These are phyloP conservation scores for Moesziomyces sp. DNA, from an alignment of 1,284 basidiomycete genomes.

Conservation along the genomic window DNA sequence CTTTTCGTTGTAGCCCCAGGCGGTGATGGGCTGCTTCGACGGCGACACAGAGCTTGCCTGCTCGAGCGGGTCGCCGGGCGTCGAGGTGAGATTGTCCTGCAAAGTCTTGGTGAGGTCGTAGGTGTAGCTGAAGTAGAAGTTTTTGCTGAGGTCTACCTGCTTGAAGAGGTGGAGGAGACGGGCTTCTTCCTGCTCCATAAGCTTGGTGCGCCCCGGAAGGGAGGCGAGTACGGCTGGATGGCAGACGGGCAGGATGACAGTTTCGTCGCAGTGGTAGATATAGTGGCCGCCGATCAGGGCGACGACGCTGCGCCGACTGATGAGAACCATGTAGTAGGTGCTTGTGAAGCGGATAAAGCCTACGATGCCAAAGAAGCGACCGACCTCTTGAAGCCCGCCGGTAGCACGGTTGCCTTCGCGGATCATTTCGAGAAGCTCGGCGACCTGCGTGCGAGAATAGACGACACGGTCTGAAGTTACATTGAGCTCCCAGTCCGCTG, in stretches of 20 bases:
- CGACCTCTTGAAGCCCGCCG: constrained; percentile 84
- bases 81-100: constrained; percentile 85
- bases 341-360: constrained; percentile 68
- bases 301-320: constrained; percentile 89
- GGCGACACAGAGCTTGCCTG: constrained; percentile 64
- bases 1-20: constrained; percentile 80
- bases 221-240: constrained; percentile 52
- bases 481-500: constrained; percentile 57
- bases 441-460: constrained; percentile 89
- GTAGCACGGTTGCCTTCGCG: constrained; percentile 90
- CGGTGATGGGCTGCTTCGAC: constrained; percentile 39
- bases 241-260: constrained; percentile 78
- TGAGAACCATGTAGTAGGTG: constrained; percentile 71
- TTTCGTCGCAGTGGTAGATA: constrained; percentile 94
- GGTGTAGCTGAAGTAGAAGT: constrained; percentile 98
- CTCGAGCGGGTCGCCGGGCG: constrained; percentile 40
- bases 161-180: constrained; percentile 89
- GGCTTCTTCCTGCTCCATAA: constrained; percentile 60
- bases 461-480: constrained; percentile 68
- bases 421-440: constrained; percentile 88
- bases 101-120: constrained; percentile 96
- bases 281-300: constrained; percentile 96
- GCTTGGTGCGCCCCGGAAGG: constrained; percentile 56
- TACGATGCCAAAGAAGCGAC: constrained; percentile 73
- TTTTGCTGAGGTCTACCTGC: constrained; percentile 96